These are phyloP conservation scores for Lepiota subincarnata DNA, from an alignment of 768 basidiomycete species.

Conservation along the genomic window DNA sequence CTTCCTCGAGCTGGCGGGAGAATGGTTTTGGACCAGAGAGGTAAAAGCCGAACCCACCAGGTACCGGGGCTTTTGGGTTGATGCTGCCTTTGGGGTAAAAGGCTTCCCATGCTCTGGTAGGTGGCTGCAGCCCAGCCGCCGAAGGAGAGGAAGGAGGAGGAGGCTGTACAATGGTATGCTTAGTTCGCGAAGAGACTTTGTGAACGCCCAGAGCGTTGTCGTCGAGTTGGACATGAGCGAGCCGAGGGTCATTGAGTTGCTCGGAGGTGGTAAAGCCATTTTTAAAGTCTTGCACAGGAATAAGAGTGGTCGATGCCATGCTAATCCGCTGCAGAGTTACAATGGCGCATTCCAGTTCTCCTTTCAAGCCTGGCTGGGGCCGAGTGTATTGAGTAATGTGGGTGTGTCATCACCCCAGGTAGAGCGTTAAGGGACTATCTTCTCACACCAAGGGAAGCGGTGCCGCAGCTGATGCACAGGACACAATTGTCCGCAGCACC, in stretches of 20 bases:
- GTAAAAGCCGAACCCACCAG: conserved; percentile 73
- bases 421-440: too few relatives aligned
- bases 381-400: too few relatives aligned
- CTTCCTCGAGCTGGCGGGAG: conserved; percentile 25
- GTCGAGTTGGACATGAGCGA: conserved; percentile 28
- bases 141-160: conserved; percentile 17
- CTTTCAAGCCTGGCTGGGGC: conserved; percentile 17
- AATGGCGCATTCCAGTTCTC: conserved; percentile 20
- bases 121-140: conserved; percentile 13
- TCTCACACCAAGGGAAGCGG: not conserved
- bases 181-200: conserved; percentile 35
- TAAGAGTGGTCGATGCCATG: conserved; percentile 12
- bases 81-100: conserved; percentile 58
- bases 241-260: conserved; percentile 17
- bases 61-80: conserved; percentile 45
- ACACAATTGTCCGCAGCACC: conserved; percentile 2
- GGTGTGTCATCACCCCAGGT: too few relatives aligned
- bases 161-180: conserved; percentile 28
- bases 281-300: conserved; percentile 26
- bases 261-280: conserved; percentile 41
- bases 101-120: conserved; percentile 53
- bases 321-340: conserved; percentile 14
- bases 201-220: conserved; percentile 49
- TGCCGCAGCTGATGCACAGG: not conserved
- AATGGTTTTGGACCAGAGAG: conserved; percentile 50